A percentile compares a stretch with the other conserved stretches of the same genome.
Evolutionary conservation across 257 asterid species (phyloP).

Genomic region (Rubia yunnanensis): DNA sequence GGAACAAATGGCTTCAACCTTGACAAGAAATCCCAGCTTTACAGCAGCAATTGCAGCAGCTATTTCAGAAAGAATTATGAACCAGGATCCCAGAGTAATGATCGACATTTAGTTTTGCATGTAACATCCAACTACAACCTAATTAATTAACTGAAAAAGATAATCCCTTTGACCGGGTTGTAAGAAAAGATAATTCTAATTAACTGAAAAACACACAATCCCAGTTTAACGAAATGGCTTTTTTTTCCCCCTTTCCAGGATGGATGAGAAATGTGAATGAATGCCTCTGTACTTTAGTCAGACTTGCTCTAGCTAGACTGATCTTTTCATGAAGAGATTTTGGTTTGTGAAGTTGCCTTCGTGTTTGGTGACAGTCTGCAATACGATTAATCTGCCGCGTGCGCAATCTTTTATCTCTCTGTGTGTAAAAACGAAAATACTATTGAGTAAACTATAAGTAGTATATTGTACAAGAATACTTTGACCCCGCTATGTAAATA

Average conservation of each 20-base stretch:
- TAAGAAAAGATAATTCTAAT: background rate
- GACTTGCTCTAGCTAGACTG: background rate
- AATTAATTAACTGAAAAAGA: too few relatives aligned
- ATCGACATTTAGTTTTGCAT: background rate
- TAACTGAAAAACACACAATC: background rate
- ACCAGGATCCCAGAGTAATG: conserved; percentile 1
- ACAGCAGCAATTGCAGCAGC: conserved; percentile 67
- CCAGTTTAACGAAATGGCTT: background rate
- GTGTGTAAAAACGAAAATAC: too few relatives aligned
- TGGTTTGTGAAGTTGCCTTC: background rate
- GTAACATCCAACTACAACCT: background rate
- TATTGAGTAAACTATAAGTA: too few relatives aligned
- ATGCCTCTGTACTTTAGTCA: background rate
- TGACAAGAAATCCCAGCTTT: conserved; percentile 54
- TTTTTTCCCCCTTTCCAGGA: background rate
- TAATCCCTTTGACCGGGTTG: background rate
- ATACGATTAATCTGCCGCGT: too few relatives aligned
- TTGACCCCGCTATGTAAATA: too few relatives aligned
- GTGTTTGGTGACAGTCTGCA: background rate
- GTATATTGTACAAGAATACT: too few relatives aligned
- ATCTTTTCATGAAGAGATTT: background rate
- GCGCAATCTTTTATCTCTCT: too few relatives aligned
- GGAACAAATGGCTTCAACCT: conserved; percentile 56
- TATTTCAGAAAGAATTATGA: conserved; percentile 42
- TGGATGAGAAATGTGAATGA: background rate